A percentile compares a stretch with the other conserved stretches of the same genome.
These are phyloP conservation scores for Alternaria triticina DNA, from an alignment of 2,329 filamentous ascomycete genomes.

Conservation along the genomic window DNA sequence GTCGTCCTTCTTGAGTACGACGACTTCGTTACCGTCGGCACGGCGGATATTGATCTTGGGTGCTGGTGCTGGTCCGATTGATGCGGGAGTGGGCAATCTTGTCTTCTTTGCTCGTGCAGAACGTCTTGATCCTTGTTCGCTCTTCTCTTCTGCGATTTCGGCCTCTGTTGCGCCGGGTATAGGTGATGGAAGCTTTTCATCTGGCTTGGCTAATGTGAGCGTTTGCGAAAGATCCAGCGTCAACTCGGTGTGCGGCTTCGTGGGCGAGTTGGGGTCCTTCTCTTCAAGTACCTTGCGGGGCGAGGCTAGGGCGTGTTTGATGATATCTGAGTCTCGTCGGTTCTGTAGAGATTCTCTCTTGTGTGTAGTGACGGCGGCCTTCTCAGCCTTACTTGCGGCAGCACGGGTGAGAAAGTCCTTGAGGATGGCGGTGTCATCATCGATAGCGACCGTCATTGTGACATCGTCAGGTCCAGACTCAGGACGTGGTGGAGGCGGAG, in stretches of 20 bases:
- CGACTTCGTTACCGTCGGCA: constrained; percentile 49
- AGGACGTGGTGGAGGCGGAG: constrained; percentile 34
- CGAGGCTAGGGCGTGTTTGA: constrained; percentile 55
- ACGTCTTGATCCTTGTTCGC: constrained; percentile 33
- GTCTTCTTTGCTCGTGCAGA: constrained; percentile 45
- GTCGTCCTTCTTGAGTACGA: constrained; percentile 56
- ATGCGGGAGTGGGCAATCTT: constrained; percentile 41
- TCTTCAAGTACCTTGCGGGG: constrained; percentile 54
- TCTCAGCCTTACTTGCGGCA: constrained; percentile 54
- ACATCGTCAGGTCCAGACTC: constrained; percentile 35
- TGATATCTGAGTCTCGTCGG: constrained; percentile 55
- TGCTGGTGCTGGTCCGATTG: constrained; percentile 22
- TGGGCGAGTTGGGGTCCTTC: constrained; percentile 57
- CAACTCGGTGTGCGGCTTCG: constrained; percentile 43
- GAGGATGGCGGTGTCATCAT: constrained; percentile 57
- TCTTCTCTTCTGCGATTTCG: constrained; percentile 22
- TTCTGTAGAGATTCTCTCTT: constrained; percentile 54
- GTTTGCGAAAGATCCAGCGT: constrained; percentile 42
- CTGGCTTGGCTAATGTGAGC: constrained; percentile 29
- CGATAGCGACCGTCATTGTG: constrained; percentile 45
- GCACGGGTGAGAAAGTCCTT: constrained; percentile 58
- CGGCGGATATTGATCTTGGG: constrained; percentile 56
- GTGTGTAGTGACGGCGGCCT: constrained; percentile 38
- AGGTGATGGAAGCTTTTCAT: constrained; percentile 25
- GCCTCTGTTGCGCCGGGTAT: constrained; percentile 12